phyloP scores from a whole-genome alignment of 768 basidiomycete species.

The Tricholoma hemisulphureum region DNA sequence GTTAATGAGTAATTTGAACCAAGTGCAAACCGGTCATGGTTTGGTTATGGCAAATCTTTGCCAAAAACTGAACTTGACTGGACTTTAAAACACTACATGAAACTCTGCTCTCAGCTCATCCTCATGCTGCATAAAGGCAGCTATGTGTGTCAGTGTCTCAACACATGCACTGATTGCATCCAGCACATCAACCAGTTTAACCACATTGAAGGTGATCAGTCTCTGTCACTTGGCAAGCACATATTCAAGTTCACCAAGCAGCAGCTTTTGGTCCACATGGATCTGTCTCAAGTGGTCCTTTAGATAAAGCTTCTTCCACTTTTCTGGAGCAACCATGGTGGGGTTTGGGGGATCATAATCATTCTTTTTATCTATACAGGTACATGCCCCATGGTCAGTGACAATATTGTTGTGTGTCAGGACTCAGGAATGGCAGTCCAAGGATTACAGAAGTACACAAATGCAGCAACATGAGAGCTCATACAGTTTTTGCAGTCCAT shows the following conservation, averaged over 20 bases:
- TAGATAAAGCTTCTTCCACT: neutral
- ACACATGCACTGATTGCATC: constrained; percentile 15
- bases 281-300: neutral
- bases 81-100: too few relatives aligned
- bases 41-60: too few relatives aligned
- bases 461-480: neutral
- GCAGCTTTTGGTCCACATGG: neutral
- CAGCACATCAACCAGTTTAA: constrained; percentile 13
- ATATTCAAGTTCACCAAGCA: neutral
- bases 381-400: neutral
- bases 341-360: neutral
- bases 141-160: too few relatives aligned
- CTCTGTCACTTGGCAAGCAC: neutral
- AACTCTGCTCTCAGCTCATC: neutral
- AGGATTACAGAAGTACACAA: neutral
- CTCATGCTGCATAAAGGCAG: neutral
- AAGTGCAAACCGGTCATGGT: too few relatives aligned
- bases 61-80: too few relatives aligned
- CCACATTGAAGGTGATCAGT: too few relatives aligned
- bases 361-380: neutral
- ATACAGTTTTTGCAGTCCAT: neutral
- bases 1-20: too few relatives aligned
- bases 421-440: neutral
- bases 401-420: neutral
- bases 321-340: neutral